These are phyloP conservation scores for Cryptococcus deneoformans DNA, from an alignment of 1,284 basidiomycete species.

Conservation along the genomic window DNA sequence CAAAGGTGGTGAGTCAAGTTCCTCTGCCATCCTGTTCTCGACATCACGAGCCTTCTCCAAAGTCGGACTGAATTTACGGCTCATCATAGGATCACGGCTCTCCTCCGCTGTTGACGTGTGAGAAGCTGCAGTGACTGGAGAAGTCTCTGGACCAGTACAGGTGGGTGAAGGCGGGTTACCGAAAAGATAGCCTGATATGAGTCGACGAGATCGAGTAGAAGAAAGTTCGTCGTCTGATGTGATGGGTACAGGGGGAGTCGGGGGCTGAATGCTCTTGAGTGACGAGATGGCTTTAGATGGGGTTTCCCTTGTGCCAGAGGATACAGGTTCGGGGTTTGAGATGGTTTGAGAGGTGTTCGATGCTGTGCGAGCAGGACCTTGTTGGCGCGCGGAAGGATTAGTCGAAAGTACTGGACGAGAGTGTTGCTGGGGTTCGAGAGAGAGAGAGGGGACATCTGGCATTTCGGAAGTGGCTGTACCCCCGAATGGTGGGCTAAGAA, in stretches of 20 bases:
- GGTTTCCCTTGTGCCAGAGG: neutral
- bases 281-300: neutral
- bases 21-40: slow-evolving; percentile 2
- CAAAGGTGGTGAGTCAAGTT: slow-evolving; percentile 26
- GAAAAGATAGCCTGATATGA: slow-evolving; percentile 46
- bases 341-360: neutral
- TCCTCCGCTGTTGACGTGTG: neutral
- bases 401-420: no score
- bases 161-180: slow-evolving; percentile 38
- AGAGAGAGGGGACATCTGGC: slow-evolving; percentile 31
- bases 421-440: slow-evolving; percentile 9
- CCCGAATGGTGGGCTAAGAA: slow-evolving; percentile 40
- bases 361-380: neutral
- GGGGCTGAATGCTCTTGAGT: slow-evolving; percentile 1
- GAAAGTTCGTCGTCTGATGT: slow-evolving; percentile 31
- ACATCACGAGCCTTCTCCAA: slow-evolving; percentile 8
- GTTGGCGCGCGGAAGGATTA: no score
- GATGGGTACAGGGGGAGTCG: slow-evolving; percentile 3
- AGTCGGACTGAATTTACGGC: neutral
- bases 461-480: slow-evolving; percentile 25
- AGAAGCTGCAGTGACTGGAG: neutral
- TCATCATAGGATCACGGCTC: neutral
- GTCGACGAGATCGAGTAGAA: slow-evolving; percentile 32
- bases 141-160: neutral
- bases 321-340: neutral